phyloP scores from a whole-genome alignment of 306 rosid genomes.

The Mimosa pudica region DNA sequence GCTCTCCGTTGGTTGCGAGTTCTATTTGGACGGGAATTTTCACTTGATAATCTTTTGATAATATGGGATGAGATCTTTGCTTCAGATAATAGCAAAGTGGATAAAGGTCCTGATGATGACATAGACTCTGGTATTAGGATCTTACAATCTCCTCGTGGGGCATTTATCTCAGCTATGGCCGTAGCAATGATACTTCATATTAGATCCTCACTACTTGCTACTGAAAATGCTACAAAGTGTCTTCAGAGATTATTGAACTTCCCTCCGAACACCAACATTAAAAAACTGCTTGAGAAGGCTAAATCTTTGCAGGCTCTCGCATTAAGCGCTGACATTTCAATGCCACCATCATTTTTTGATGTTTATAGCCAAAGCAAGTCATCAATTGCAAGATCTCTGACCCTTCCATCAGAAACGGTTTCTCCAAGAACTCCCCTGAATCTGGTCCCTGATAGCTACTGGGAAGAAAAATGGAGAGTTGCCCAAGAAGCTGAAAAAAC shows the following conservation, averaged over 20 bases:
- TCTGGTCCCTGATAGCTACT: conserved; percentile 76
- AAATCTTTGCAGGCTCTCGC: conserved; percentile 80
- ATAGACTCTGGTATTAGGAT: conserved; percentile 55
- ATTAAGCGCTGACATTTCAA: conserved; percentile 58
- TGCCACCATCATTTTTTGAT: conserved; percentile 44
- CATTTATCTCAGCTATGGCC: conserved; percentile 79
- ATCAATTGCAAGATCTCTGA: conserved; percentile 42
- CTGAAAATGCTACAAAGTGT: conserved; percentile 90
- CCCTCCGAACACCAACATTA: conserved; percentile 64
- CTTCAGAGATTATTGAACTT: conserved; percentile 90
- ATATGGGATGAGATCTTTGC: conserved; percentile 96
- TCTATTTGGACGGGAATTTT: conserved; percentile 91
- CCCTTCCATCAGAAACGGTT: conserved; percentile 57
- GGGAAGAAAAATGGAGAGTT: conserved; percentile 99
- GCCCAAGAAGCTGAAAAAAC: conserved; percentile 74
- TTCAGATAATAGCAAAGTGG: conserved; percentile 60
- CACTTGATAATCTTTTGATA: conserved; percentile 70
- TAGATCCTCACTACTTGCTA: conserved; percentile 91
- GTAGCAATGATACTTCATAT: conserved; percentile 87
- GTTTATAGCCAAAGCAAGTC: conserved; percentile 50
- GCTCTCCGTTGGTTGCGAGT: conserved; percentile 97
- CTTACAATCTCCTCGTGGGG: conserved; percentile 81
- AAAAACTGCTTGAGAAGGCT: conserved; percentile 81
- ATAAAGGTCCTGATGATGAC: conserved; percentile 49
- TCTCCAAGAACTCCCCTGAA: conserved; percentile 72